Percentiles rank a stretch among this genome's conserved stretches.
These are phyloP conservation scores for Puccinia hordei DNA, from an alignment of 1,284 basidiomycete genomes.

Conservation along the genomic window DNA sequence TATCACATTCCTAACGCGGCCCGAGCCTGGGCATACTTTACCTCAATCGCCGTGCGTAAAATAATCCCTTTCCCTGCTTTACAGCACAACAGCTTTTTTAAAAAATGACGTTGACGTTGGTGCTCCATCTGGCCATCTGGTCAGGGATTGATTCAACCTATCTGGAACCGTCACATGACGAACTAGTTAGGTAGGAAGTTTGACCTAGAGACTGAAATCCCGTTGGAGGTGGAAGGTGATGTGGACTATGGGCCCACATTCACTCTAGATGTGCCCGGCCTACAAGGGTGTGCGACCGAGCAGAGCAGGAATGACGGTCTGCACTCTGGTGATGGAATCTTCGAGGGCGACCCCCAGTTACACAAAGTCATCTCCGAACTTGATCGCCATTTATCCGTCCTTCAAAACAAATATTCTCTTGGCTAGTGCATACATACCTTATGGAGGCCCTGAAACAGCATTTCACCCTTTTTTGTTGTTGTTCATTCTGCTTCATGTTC, in stretches of 20 bases:
- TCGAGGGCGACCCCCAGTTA: slow-evolving; percentile 17
- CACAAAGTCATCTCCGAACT: slow-evolving; percentile 1
- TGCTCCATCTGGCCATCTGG: not conserved
- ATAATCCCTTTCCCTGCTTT: not conserved
- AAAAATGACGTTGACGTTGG: not conserved
- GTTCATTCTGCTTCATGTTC: too few species aligned
- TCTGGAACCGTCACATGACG: not conserved
- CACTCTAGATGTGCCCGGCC: slow-evolving; percentile 22
- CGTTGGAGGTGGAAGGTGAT: slow-evolving; percentile 16
- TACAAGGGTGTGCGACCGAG: not conserved
- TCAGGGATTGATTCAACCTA: too few species aligned
- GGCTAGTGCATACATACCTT: too few species aligned
- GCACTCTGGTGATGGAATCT: not conserved
- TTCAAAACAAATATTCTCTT: slow-evolving; percentile 21
- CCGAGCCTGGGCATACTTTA: slow-evolving; percentile 79
- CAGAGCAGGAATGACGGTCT: not conserved
- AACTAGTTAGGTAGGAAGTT: slow-evolving; percentile 24
- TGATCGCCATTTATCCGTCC: slow-evolving; percentile 22
- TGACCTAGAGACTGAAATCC: slow-evolving; percentile 27
- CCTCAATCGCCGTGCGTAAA: slow-evolving; percentile 69
- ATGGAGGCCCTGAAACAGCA: too few species aligned
- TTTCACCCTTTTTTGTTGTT: too few species aligned
- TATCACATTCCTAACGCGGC: slow-evolving; percentile 80
- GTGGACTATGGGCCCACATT: slow-evolving; percentile 22
- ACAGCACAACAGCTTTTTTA: too few species aligned